Conservation (phyloP, 345 rosid genomes). For the Psidium guajava region DNA sequence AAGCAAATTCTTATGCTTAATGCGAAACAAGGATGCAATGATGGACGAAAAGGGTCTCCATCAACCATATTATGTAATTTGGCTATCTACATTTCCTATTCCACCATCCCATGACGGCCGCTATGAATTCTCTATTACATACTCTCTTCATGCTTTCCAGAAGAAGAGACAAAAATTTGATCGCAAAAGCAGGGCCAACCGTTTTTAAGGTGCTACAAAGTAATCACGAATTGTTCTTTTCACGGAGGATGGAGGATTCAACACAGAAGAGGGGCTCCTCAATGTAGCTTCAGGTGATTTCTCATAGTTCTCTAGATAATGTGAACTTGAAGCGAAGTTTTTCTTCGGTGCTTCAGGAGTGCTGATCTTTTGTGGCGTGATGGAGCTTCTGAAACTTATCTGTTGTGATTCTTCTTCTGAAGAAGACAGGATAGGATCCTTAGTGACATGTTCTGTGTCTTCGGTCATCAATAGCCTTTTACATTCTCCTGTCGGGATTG, state of each 20-base stretch:
- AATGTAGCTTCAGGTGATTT: conserved; percentile 6
- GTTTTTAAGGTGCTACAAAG: conserved; percentile 35
- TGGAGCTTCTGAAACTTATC: conserved; percentile 39
- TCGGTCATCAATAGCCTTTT: conserved; percentile 21
- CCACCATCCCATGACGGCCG: neutral
- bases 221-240: conserved; percentile 84
- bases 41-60: neutral
- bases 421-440: conserved; percentile 11
- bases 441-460: conserved; percentile 13
- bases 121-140: neutral
- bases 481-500: conserved; percentile 36
- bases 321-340: neutral
- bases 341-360: conserved; percentile 41
- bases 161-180: neutral
- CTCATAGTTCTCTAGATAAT: neutral
- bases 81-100: neutral
- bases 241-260: conserved; percentile 76
- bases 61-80: neutral
- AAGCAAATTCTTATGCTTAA: neutral
- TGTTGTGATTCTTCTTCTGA: conserved; percentile 11
- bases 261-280: conserved; percentile 73
- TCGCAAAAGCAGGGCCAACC: neutral
- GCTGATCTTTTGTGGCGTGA: conserved; percentile 9
- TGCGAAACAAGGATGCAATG: neutral
- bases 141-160: neutral